Evolutionary conservation across 306 rosid species (phyloP), one percentile per base, ranked within the genome.

Genomic region (Dalbergia oliveri): DNA sequence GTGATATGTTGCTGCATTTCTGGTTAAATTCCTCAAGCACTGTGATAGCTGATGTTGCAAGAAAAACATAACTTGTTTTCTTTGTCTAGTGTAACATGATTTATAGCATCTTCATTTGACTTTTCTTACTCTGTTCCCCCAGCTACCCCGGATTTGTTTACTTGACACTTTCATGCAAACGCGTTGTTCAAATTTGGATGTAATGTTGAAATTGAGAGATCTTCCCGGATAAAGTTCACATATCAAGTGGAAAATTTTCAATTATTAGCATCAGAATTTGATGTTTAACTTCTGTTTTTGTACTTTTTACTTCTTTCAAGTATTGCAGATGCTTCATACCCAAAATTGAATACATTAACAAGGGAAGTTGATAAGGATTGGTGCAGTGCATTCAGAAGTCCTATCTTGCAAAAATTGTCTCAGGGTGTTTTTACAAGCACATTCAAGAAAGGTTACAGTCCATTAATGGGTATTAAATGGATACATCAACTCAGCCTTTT

Each of bases 1-100:
- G 56, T 93, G 90, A 90, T 69, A 4, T 37, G 41, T 37, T 37
- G 66, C 76, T 76, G 21, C 82, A 78, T 41, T 75, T 73, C 77
- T 50, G 54, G 69, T 31, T 39, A 47, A 26, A 62, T 49, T 59
- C 74, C 67, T 39, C 45, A 9, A 51, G 63, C 63, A 80, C 54
- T 74, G 76, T 26, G 58, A 43, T 9, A 64, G 44, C 78, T 72
- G 56, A 69, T 79, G 56, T 65, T 62, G 80, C 72, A 65, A 35
- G 72, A 63, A 69, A 59, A 59, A 78, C 31, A n/a, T 85, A 66
- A 77, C 83, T 66, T 26, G 45, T 35, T 79, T 54, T 72, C 60
- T 59, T 73, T 58, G 50, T 61, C 51, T 51, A 69, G 43, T 79
- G 81, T 85, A 82, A n/a, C 82, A 39, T 80, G 84, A 73, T 71